Conservation (phyloP, 495 filamentous ascomycete species). For the Entonaema liquescens region DNA sequence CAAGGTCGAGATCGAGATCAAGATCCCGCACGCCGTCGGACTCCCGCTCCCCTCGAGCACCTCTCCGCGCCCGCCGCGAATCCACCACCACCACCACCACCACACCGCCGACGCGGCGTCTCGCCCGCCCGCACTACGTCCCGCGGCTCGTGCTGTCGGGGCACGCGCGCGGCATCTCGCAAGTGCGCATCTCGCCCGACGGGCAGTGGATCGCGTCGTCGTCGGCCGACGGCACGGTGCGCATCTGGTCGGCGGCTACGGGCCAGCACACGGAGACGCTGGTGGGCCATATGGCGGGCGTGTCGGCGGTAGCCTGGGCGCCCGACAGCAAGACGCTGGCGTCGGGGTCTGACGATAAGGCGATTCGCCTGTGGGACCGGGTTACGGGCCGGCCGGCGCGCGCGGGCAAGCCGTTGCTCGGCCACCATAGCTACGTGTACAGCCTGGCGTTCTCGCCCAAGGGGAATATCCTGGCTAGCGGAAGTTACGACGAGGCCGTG, state of each 20-base stretch:
- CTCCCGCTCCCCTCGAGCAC: conserved; percentile 43
- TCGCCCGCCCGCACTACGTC: conserved; percentile 49
- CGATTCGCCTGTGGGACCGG: conserved; percentile 91
- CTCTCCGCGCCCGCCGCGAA: background rate
- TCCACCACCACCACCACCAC: conserved; percentile 10
- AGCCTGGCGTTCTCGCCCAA: conserved; percentile 93
- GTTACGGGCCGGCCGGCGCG: conserved; percentile 70
- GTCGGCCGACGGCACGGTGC: conserved; percentile 87
- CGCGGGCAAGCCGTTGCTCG: conserved; percentile 70
- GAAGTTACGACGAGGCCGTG: conserved; percentile 96
- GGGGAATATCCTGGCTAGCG: conserved; percentile 93
- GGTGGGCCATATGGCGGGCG: conserved; percentile 91
- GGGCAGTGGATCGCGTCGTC: conserved; percentile 88
- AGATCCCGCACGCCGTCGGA: conserved; percentile 30
- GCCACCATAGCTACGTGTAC: conserved; percentile 97
- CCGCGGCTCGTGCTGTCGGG: conserved; percentile 64
- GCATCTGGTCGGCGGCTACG: conserved; percentile 85
- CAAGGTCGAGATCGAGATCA: conserved; percentile 33
- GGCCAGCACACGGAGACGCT: conserved; percentile 84
- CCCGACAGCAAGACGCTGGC: conserved; percentile 87
- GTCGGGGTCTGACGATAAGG: conserved; percentile 94
- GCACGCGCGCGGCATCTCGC: conserved; percentile 80
- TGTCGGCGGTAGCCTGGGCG: conserved; percentile 89
- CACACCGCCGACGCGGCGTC: conserved; percentile 28
- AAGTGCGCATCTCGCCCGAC: conserved; percentile 90